phyloP scores from a whole-genome alignment of 805 yeast genomes.

The Tetrapisispora phaffii region DNA sequence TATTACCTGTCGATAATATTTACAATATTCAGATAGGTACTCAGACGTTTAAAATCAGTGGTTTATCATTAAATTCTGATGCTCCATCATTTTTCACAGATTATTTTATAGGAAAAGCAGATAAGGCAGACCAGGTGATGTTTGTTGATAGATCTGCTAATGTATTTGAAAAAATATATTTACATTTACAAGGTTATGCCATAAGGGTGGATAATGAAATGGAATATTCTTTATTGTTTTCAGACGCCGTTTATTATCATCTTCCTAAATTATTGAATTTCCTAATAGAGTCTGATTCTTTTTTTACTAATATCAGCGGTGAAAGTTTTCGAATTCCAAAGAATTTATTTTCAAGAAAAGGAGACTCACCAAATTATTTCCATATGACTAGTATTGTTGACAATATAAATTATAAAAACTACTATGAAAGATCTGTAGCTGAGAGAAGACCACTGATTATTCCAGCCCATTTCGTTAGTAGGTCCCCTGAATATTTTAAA shows the following conservation, averaged over 20 bases:
- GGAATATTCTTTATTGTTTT: constrained; percentile 50
- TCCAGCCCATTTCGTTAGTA: constrained; percentile 40
- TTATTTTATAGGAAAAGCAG: constrained; percentile 36
- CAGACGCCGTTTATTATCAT: constrained; percentile 66
- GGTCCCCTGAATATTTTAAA: constrained; percentile 46
- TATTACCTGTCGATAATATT: constrained; percentile 58
- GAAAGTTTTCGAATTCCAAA: constrained; percentile 49
- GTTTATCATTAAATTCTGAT: constrained; percentile 78
- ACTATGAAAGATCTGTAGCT: constrained; percentile 28
- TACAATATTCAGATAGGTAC: constrained; percentile 65
- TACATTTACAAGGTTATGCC: constrained; percentile 75
- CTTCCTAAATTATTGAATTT: constrained; percentile 45
- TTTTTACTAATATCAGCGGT: constrained; percentile 49
- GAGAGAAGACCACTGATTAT: constrained; percentile 73
- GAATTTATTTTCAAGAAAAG: constrained; percentile 43
- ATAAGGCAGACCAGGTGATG: constrained; percentile 29
- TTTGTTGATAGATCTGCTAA: constrained; percentile 68
- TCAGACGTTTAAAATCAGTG: constrained; percentile 47
- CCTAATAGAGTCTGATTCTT: constrained; percentile 45
- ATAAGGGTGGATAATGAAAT: constrained; percentile 49
- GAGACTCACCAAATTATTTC: constrained; percentile 73
- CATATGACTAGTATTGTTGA: constrained; percentile 48
- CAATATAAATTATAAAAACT: constrained; percentile 39
- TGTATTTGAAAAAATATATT: constrained; percentile 54
- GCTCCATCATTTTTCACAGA: constrained; percentile 82